Conservation (phyloP, 1,284 basidiomycete genomes). For the Leccinum laetum region DNA sequence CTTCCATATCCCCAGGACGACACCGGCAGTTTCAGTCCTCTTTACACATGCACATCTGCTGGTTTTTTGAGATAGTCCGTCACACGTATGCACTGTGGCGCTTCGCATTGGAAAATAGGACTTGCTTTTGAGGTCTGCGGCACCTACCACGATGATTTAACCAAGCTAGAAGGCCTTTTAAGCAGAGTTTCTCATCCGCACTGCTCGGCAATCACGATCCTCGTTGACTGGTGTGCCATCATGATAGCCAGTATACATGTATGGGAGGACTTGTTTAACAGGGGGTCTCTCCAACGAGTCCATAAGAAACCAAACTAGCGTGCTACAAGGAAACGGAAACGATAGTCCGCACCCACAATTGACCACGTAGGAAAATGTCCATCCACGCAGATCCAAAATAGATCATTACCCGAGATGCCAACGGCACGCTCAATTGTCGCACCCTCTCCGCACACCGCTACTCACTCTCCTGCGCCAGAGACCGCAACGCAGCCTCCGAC, state of each 20-base stretch:
- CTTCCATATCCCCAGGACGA: background rate
- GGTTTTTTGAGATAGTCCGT: background rate
- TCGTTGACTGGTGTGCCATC: background rate
- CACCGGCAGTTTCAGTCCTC: background rate
- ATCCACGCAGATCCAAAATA: background rate
- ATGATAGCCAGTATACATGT: background rate
- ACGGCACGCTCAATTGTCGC: background rate
- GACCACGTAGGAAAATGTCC: background rate
- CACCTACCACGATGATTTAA: background rate
- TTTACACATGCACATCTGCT: background rate
- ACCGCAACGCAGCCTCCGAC: constrained; percentile 43
- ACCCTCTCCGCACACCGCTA: background rate
- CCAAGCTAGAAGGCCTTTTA: background rate
- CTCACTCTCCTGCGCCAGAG: constrained; percentile 37
- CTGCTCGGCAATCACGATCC: background rate
- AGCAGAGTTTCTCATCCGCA: background rate
- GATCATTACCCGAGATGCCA: background rate
- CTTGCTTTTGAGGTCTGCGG: background rate
- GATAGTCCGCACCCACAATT: background rate
- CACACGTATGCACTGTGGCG: background rate
- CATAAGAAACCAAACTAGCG: no score
- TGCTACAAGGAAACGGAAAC: background rate
- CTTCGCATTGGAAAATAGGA: background rate
- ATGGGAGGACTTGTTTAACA: background rate
- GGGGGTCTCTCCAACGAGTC: background rate